phyloP scores from a whole-genome alignment of 2,329 filamentous ascomycete species.

The Cytospora chrysosperma region DNA sequence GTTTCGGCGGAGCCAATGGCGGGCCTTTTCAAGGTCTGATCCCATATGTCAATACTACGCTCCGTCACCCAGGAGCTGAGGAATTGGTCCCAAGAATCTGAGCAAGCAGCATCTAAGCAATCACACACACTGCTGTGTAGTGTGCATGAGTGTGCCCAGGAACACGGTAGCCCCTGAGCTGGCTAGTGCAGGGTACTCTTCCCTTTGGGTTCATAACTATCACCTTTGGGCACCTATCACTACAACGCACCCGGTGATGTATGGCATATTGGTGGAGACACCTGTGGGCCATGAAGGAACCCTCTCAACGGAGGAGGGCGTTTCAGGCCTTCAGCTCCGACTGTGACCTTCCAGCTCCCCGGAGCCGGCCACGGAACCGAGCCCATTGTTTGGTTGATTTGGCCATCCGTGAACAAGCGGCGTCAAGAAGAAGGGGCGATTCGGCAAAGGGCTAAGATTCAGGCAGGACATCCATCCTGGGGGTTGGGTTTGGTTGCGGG shows the following conservation, averaged over 20 bases:
- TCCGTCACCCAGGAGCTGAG: neutral
- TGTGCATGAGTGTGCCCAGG: too few relatives aligned
- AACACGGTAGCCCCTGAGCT: neutral
- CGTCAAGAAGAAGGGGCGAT: neutral
- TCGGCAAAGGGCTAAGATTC: too few relatives aligned
- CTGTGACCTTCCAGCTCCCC: too few relatives aligned
- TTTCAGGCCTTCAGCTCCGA: neutral
- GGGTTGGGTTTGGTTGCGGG: too few relatives aligned
- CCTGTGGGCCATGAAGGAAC: neutral
- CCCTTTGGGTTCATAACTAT: neutral
- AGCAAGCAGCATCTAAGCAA: neutral
- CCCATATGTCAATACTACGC: too few relatives aligned
- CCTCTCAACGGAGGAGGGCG: neutral
- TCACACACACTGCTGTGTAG: too few relatives aligned
- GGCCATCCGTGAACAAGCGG: neutral
- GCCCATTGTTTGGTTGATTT: neutral
- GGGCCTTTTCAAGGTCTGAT: neutral
- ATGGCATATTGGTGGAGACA: neutral
- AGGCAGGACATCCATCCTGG: too few relatives aligned
- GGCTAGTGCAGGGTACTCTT: neutral
- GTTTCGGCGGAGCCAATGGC: neutral
- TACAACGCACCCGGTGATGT: neutral
- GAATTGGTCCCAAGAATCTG: too few relatives aligned
- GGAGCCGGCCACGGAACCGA: neutral
- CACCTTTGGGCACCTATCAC: neutral